Evolutionary conservation across 495 filamentous ascomycete species (phyloP), one percentile per base, ranked within the genome.

Genomic region (Podospora pseudocomata): DNA sequence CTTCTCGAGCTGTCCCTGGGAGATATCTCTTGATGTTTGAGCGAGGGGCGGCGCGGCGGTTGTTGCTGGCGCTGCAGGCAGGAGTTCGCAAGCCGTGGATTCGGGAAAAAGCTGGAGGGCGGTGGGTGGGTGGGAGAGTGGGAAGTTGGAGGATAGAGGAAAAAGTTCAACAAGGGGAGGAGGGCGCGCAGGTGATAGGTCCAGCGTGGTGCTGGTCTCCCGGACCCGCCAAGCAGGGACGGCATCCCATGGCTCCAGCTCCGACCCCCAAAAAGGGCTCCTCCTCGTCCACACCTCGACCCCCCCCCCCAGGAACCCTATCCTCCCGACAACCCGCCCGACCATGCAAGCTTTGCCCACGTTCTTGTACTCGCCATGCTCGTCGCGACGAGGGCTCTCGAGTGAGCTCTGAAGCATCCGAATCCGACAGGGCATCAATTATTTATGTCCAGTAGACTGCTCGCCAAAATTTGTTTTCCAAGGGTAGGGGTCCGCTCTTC

Each of bases 111-210:
- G 68, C 64, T 54, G 61, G 57, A 60, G 9, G 39, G 55, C n/a
- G 55, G 55, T 20, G 55, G 28, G 32, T 23, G 11, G 26, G 62
- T 32, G 28, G 60, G 60, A 32, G 18, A 57, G 30, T 64, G 57
- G 66, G 18, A 64, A 64, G 63, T 64, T 55, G 27, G 60, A 34
- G 55, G 58, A 60, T 34, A 4, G 30, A 66, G 71, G 75, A 73
- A 77, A 72, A 78, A 72, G 70, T 74, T 74, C 70, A 71, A 71
- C 74, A 73, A 75, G 73, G 76, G 72, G 73, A 68, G 72, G 65
- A 65, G 67, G 69, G 59, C 73, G 70, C 70, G 75, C 72, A 76
- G 76, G 74, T 74, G 69, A 64, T 57, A 66, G 26, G 64, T 61
- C 69, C 65, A 67, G 72, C 65, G 62, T 72, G 67, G 62, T 72